Evolutionary conservation across 805 yeast species (phyloP).

Genomic region (Starmerella stigmatis): DNA sequence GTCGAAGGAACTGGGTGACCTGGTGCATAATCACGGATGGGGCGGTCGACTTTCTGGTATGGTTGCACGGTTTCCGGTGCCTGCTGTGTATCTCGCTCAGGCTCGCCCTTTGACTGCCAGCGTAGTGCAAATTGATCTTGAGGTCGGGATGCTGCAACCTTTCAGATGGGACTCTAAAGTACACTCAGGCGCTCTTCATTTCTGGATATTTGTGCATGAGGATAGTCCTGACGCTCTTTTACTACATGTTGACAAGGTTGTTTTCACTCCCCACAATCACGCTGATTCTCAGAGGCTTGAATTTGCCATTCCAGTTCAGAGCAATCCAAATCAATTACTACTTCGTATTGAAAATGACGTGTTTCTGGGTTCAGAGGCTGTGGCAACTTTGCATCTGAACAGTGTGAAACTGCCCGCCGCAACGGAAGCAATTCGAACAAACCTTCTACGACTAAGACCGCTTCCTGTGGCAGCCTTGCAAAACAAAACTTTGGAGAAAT

Average conservation of each 20-base stretch:
- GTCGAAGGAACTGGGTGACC: constrained; percentile 70
- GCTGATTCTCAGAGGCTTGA: constrained; percentile 59
- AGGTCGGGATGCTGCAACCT: constrained; percentile 40
- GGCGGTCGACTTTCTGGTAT: constrained; percentile 53
- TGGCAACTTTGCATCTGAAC: constrained; percentile 72
- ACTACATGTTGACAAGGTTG: constrained; percentile 71
- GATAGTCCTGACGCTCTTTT: constrained; percentile 50
- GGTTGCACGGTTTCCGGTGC: constrained; percentile 61
- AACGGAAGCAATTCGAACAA: constrained; percentile 72
- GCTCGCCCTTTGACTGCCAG: constrained; percentile 79
- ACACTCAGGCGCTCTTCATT: constrained; percentile 77
- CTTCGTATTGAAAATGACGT: constrained; percentile 70
- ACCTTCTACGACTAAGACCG: constrained; percentile 69
- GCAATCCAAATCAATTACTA: constrained; percentile 77
- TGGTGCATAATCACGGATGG: constrained; percentile 71
- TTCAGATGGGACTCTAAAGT: constrained; percentile 74
- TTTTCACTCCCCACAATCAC: constrained; percentile 50
- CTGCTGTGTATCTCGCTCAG: constrained; percentile 59
- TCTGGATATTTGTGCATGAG: constrained; percentile 81
- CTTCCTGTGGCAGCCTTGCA: constrained; percentile 74
- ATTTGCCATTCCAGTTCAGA: constrained; percentile 82
- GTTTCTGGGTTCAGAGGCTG: constrained; percentile 81
- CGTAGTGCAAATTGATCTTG: constrained; percentile 70
- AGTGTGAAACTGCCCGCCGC: constrained; percentile 77
- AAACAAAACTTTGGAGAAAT: constrained; percentile 50